Conservation (phyloP, 2,329 filamentous ascomycete genomes). For the Aspergillus ustus region DNA sequence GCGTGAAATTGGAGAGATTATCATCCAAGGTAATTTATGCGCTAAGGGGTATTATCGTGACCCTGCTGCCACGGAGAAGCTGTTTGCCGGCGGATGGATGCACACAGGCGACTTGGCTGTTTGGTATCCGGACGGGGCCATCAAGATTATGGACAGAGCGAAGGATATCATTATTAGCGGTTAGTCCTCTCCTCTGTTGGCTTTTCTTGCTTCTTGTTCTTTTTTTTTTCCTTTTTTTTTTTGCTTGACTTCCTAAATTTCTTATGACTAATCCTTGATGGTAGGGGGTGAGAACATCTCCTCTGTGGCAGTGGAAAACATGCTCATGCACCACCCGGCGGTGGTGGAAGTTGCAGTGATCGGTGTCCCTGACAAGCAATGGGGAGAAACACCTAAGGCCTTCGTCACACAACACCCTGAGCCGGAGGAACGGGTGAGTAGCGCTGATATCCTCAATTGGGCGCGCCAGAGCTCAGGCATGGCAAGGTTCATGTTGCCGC, state of each 20-base stretch:
- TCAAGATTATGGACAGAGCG: constrained; percentile 88
- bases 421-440: constrained; percentile 60
- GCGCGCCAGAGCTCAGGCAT: constrained; percentile 79
- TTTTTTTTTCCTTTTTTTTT: constrained; percentile 11
- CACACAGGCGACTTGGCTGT: constrained; percentile 94
- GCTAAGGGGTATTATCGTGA: constrained; percentile 92
- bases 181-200: constrained; percentile 44
- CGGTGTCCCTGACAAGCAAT: constrained; percentile 82
- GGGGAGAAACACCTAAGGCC: constrained; percentile 93
- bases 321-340: constrained; percentile 68
- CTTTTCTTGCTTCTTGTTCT: not conserved
- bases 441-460: constrained; percentile 80
- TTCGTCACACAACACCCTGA: constrained; percentile 77
- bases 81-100: constrained; percentile 84
- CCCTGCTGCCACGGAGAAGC: constrained; percentile 77
- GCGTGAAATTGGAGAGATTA: constrained; percentile 79
- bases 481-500: constrained; percentile 79
- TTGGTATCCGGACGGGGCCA: constrained; percentile 86
- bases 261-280: not conserved
- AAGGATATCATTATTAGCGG: constrained; percentile 99
- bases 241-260: not conserved
- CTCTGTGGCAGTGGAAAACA: constrained; percentile 85
- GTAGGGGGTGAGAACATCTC: constrained; percentile 95
- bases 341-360: constrained; percentile 92
- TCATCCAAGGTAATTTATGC: constrained; percentile 91